A percentile compares a stretch with the other conserved stretches of the same genome.
These are phyloP conservation scores for Aurifilum marmelostoma DNA, from an alignment of 2,329 filamentous ascomycete genomes.

Conservation along the genomic window DNA sequence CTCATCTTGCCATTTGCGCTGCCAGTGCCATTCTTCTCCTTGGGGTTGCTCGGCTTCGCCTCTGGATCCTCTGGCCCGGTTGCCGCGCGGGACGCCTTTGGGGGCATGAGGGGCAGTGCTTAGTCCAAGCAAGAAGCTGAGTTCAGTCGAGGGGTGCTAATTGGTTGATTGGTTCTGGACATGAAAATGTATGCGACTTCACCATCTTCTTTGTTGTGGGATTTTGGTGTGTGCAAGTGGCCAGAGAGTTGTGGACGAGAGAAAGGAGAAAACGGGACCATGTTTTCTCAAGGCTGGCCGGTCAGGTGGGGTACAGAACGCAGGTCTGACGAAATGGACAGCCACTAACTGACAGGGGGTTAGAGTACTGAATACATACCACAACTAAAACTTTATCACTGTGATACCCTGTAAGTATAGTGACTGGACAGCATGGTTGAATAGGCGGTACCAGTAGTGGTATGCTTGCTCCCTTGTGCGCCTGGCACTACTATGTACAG, in stretches of 20 bases:
- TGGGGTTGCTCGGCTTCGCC: conserved; percentile 43
- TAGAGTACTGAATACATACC: background rate
- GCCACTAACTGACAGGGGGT: background rate
- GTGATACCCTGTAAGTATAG: too few species aligned
- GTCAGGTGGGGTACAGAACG: conserved; percentile 13
- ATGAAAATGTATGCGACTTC: background rate
- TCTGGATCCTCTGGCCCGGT: conserved; percentile 47
- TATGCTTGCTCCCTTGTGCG: background rate
- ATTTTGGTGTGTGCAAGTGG: background rate
- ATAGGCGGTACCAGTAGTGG: background rate
- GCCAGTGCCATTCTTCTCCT: conserved; percentile 49
- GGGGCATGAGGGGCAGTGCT: conserved; percentile 12
- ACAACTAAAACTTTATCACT: too few species aligned
- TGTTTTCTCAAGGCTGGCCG: conserved; percentile 13
- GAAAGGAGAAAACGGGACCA: conserved; percentile 1
- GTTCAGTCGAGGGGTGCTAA: background rate
- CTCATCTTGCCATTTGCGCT: conserved; percentile 58
- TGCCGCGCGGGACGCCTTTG: conserved; percentile 47
- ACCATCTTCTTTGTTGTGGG: conserved; percentile 9
- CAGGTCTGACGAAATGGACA: conserved; percentile 16
- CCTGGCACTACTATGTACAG: too few species aligned
- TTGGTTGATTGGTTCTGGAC: background rate
- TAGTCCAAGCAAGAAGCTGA: too few species aligned
- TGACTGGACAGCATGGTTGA: background rate
- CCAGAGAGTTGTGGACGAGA: conserved; percentile 5